phyloP scores from a whole-genome alignment of 768 basidiomycete species.

The Boletellus ananas region DNA sequence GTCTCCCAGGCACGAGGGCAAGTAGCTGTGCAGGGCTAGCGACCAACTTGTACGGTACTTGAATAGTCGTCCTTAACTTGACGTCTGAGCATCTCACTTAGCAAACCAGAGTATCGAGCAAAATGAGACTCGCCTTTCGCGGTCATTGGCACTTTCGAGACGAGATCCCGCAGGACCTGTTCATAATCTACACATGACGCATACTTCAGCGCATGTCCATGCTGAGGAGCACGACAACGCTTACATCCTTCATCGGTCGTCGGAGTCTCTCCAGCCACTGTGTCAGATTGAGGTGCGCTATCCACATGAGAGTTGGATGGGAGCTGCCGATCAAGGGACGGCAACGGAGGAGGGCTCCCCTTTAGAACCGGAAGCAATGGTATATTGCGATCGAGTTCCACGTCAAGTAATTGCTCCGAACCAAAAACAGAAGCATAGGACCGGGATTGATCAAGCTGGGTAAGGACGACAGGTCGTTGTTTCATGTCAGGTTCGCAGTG shows the following conservation, averaged over 20 bases:
- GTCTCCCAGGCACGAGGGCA: slow-evolving; percentile 38
- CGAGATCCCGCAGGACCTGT: slow-evolving; percentile 31
- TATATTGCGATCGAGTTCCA: slow-evolving; percentile 44
- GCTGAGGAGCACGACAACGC: not conserved
- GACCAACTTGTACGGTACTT: slow-evolving; percentile 39
- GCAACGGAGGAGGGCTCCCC: slow-evolving; percentile 20
- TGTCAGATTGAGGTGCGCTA: not conserved
- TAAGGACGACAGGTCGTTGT: not conserved
- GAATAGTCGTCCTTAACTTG: slow-evolving; percentile 28
- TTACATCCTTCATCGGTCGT: slow-evolving; percentile 18
- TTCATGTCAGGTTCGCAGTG: not conserved
- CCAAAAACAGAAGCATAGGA: slow-evolving; percentile 36
- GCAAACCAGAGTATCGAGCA: not conserved
- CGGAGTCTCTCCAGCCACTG: not conserved
- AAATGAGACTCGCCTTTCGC: slow-evolving; percentile 33
- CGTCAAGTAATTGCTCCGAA: slow-evolving; percentile 49
- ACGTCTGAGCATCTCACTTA: slow-evolving; percentile 28
- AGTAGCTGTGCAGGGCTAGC: slow-evolving; percentile 33
- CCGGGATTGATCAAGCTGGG: slow-evolving; percentile 44
- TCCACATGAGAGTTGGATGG: not conserved
- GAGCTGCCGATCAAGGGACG: slow-evolving; percentile 27
- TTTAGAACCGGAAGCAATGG: slow-evolving; percentile 33
- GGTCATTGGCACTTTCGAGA: slow-evolving; percentile 43
- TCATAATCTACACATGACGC: slow-evolving; percentile 28
- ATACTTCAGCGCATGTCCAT: not conserved